These are phyloP conservation scores for Lactarius trivialis DNA, from an alignment of 768 basidiomycete genomes.

Conservation along the genomic window DNA sequence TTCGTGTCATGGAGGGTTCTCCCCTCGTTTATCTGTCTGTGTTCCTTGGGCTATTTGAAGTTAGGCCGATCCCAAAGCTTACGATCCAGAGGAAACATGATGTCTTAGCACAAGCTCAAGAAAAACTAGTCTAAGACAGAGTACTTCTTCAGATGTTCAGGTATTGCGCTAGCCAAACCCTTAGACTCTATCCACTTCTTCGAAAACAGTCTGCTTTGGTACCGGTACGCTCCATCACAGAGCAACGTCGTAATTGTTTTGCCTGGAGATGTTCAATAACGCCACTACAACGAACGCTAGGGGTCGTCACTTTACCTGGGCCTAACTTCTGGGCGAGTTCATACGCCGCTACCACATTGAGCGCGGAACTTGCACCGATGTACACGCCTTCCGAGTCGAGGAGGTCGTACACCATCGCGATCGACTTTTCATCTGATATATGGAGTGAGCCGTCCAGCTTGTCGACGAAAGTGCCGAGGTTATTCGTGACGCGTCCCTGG, in stretches of 20 bases:
- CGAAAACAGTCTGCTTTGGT: conserved; percentile 94
- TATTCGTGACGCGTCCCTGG: conserved; percentile 91
- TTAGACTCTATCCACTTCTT: conserved; percentile 86
- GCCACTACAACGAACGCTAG: not conserved
- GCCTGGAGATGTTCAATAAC: conserved; percentile 36
- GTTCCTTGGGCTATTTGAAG: not conserved
- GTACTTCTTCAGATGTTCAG: conserved; percentile 81
- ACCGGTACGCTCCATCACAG: conserved; percentile 94
- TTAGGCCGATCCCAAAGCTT: not conserved
- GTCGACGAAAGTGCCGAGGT: conserved; percentile 75
- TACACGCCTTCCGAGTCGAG: conserved; percentile 91
- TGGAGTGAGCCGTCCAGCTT: conserved; percentile 77
- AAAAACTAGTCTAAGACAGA: conserved; percentile 60
- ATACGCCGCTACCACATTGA: conserved; percentile 92
- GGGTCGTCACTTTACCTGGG: conserved; percentile 45
- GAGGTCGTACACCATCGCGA: conserved; percentile 89
- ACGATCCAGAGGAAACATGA: not conserved
- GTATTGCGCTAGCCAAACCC: conserved; percentile 69
- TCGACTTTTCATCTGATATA: conserved; percentile 83
- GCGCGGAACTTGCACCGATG: conserved; percentile 86
- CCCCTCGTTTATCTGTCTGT: not conserved
- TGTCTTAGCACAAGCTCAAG: not conserved
- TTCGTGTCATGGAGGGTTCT: not conserved
- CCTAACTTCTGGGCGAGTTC: conserved; percentile 83
- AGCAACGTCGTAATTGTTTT: conserved; percentile 83